These are phyloP conservation scores for Oryza glaberrima DNA, from an alignment of 176 grass and related monocot species.

Conservation along the genomic window DNA sequence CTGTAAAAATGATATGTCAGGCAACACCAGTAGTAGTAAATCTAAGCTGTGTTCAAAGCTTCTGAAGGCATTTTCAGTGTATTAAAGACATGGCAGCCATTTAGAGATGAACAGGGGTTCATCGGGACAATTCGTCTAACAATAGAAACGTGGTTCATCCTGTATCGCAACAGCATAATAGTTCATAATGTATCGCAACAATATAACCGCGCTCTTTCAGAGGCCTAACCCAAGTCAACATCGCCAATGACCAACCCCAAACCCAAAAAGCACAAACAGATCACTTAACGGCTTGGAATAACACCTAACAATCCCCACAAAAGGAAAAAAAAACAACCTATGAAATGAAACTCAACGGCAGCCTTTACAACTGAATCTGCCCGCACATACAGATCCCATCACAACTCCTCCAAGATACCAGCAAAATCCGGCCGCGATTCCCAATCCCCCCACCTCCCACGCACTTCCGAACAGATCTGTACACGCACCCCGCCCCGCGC, in stretches of 20 bases:
- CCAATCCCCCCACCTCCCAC: not conserved
- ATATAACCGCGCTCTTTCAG: not conserved
- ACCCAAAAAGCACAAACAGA: constrained; percentile 2
- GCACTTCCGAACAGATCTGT: not conserved
- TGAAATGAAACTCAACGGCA: not conserved
- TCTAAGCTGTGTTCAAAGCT: not conserved
- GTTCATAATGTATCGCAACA: not conserved
- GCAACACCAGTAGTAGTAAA: not conserved
- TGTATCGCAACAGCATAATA: not conserved
- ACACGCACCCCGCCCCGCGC: not conserved
- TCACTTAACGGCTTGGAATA: not conserved
- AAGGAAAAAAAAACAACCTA: not conserved
- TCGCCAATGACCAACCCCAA: not conserved
- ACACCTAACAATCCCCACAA: not conserved
- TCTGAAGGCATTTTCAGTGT: not conserved
- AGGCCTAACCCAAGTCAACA: constrained; percentile 11
- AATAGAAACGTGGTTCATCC: not conserved
- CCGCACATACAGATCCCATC: constrained; percentile 1
- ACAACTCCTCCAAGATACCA: not conserved
- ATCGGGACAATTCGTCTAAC: not conserved
- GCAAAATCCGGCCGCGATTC: not conserved
- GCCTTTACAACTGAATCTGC: not conserved
- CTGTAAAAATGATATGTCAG: constrained; percentile 33
- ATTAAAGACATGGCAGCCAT: not conserved
- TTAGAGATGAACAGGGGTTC: not conserved